phyloP scores from a whole-genome alignment of 495 filamentous ascomycete species.

The Trypethelium eluteriae region DNA sequence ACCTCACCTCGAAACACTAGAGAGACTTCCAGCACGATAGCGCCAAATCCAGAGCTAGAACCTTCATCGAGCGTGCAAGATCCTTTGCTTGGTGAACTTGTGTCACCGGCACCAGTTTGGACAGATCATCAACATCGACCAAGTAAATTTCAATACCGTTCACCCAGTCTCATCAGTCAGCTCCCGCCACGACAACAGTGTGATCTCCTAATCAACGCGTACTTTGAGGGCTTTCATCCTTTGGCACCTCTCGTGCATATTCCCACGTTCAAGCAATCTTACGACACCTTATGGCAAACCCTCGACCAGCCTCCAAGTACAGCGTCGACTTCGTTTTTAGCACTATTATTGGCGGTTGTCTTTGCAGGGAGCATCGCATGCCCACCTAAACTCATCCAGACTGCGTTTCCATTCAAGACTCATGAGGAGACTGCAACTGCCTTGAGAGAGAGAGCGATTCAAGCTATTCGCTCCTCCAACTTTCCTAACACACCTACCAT shows the following conservation, averaged over 20 bases:
- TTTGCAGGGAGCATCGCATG: constrained; percentile 16
- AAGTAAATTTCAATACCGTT: constrained; percentile 5
- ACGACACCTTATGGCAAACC: constrained; percentile 13
- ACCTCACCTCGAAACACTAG: neutral
- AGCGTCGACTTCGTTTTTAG: constrained; percentile 10
- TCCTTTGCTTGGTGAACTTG: neutral
- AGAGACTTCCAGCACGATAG: neutral
- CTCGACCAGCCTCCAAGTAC: neutral
- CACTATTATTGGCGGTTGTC: constrained; percentile 11
- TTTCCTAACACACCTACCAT: constrained; percentile 14
- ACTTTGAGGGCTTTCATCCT: constrained; percentile 14
- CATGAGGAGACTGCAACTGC: constrained; percentile 15
- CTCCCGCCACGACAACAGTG: constrained; percentile 12
- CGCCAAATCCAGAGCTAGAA: neutral
- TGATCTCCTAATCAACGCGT: constrained; percentile 10
- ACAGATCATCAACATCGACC: neutral
- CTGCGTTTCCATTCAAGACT: constrained; percentile 4
- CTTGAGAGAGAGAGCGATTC: constrained; percentile 5
- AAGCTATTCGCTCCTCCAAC: constrained; percentile 13
- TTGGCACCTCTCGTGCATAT: constrained; percentile 15
- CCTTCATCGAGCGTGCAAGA: neutral
- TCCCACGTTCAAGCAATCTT: constrained; percentile 11
- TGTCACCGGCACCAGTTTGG: neutral
- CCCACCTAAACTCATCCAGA: neutral
- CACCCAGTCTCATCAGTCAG: neutral